phyloP scores from a whole-genome alignment of 345 rosid genomes.

The Eucalyptus camaldulensis region DNA sequence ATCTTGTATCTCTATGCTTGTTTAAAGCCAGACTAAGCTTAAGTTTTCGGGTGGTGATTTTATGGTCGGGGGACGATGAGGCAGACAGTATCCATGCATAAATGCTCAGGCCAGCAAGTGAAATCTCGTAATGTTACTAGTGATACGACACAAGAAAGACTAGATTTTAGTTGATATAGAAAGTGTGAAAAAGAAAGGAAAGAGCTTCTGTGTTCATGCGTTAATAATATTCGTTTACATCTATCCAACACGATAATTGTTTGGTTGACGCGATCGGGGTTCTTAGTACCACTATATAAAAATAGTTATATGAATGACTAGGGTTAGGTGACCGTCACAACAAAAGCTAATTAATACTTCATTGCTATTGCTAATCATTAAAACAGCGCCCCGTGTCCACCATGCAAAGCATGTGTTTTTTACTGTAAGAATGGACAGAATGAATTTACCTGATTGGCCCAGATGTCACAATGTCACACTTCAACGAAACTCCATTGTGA shows the following conservation, averaged over 20 bases:
- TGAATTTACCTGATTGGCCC: neutral
- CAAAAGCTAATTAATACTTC: neutral
- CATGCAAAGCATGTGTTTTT: neutral
- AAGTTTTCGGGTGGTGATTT: neutral
- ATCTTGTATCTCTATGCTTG: neutral
- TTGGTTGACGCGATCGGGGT: neutral
- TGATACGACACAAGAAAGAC: neutral
- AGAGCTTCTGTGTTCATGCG: neutral
- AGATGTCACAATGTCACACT: neutral
- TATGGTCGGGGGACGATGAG: neutral
- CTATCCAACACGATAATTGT: neutral
- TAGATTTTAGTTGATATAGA: neutral
- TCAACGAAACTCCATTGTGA: neutral
- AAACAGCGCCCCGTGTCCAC: neutral
- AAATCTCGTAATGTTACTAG: neutral
- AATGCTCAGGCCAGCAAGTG: neutral
- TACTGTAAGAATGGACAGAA: neutral
- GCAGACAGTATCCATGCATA: neutral
- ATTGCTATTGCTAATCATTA: neutral
- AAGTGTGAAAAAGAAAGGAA: neutral
- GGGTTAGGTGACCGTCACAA: neutral
- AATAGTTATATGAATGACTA: neutral
- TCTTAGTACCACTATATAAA: neutral
- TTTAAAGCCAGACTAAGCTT: neutral
- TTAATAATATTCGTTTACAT: neutral